Evolutionary conservation across 176 grass and related monocot genomes (phyloP).

Genomic region (Melocanna baccifera): DNA sequence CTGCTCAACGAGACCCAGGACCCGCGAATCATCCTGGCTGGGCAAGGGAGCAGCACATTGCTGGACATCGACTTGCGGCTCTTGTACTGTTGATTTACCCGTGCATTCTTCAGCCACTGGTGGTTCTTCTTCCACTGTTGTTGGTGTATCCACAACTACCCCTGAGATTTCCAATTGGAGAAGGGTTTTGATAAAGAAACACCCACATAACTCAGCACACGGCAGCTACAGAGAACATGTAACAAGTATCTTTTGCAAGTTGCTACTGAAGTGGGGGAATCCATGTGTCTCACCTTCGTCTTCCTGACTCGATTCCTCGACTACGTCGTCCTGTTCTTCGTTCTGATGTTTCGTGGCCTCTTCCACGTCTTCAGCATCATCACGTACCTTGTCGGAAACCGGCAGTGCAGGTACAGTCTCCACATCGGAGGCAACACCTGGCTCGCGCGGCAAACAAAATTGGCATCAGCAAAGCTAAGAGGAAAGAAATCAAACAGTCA

Average conservation of each 20-base stretch:
- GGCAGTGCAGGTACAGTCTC: background rate
- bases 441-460: background rate
- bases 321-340: background rate
- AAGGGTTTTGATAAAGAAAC: too few species aligned
- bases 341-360: background rate
- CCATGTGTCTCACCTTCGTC: slow-evolving; percentile 2
- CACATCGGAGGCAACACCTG: background rate
- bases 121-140: background rate
- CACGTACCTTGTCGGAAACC: background rate
- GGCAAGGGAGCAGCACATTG: background rate
- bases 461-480: background rate
- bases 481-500: background rate
- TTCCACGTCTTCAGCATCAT: background rate
- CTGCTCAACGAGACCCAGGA: background rate
- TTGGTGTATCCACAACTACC: background rate
- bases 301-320: background rate
- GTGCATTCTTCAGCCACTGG: background rate
- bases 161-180: background rate
- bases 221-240: background rate
- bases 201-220: background rate
- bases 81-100: background rate
- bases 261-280: background rate
- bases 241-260: background rate
- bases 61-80: background rate
- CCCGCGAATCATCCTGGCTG: background rate